phyloP scores from a whole-genome alignment of 139 green algal genomes.

The Yamagishiella unicocca region DNA sequence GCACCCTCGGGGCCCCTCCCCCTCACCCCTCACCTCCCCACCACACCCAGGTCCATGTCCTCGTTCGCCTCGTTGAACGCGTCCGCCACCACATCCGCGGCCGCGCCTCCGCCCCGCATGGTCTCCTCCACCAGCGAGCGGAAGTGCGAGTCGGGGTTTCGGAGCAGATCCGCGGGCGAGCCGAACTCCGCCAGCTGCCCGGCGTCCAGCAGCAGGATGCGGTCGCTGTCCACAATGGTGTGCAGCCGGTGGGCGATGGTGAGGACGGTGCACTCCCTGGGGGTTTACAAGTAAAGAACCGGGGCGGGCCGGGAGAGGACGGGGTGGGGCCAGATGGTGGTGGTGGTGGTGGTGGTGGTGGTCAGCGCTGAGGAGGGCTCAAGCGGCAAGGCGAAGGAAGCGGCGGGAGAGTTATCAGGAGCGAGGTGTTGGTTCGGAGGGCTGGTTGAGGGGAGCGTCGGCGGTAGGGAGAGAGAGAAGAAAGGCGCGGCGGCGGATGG shows the following conservation, averaged over 20 bases:
- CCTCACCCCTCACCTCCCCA: too few species aligned
- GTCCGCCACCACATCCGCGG: conserved; percentile 15
- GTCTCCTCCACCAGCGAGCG: conserved; percentile 46
- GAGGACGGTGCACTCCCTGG: conserved; percentile 67
- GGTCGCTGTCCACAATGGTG: conserved; percentile 84
- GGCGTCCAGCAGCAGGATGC: conserved; percentile 78
- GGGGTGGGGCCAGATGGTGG: not conserved
- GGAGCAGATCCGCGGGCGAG: conserved; percentile 64
- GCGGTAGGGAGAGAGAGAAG: too few species aligned
- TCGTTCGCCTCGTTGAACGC: conserved; percentile 1
- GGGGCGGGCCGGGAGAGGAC: not conserved
- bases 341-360: conserved; percentile 9
- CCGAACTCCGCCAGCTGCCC: conserved; percentile 77
- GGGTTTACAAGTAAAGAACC: too few species aligned
- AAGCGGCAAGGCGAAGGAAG: too few species aligned
- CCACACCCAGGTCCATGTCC: too few species aligned
- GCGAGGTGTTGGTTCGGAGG: too few species aligned
- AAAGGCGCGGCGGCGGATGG: too few species aligned
- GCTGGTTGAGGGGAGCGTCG: too few species aligned
- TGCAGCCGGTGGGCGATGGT: conserved; percentile 80
- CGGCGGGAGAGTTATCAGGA: too few species aligned
- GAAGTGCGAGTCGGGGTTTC: conserved; percentile 15
- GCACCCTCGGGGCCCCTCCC: too few species aligned
- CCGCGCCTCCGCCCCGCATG: not conserved
- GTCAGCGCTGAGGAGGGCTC: not conserved